Evolutionary conservation across 805 yeast species (phyloP).

Genomic region (Nakazawaea siamensis): DNA sequence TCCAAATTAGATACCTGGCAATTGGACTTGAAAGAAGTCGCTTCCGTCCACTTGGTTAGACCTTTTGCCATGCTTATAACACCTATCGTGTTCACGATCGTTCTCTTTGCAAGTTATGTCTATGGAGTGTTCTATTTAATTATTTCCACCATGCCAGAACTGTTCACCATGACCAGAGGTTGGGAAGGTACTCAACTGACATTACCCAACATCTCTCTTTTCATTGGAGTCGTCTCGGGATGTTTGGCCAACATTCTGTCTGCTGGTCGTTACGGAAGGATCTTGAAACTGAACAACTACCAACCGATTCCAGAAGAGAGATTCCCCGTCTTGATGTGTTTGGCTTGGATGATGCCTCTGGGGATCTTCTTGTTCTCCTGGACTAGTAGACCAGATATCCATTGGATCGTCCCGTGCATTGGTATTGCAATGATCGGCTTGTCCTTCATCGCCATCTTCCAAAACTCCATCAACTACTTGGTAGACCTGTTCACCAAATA

Average conservation of each 20-base stretch:
- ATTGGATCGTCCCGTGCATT: conserved; percentile 75
- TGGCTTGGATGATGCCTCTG: conserved; percentile 61
- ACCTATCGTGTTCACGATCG: conserved; percentile 61
- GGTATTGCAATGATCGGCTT: conserved; percentile 59
- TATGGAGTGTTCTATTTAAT: conserved; percentile 73
- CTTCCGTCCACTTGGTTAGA: conserved; percentile 53
- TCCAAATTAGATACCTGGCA: conserved; percentile 67
- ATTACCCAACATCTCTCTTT: conserved; percentile 73
- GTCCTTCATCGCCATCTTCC: conserved; percentile 61
- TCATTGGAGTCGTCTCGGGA: conserved; percentile 60
- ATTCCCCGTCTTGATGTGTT: conserved; percentile 65
- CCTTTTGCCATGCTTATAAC: conserved; percentile 59
- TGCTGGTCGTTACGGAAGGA: conserved; percentile 45
- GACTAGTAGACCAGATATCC: conserved; percentile 68
- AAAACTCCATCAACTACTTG: conserved; percentile 63
- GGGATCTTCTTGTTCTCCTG: conserved; percentile 86
- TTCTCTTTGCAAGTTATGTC: conserved; percentile 68
- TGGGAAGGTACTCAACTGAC: conserved; percentile 59
- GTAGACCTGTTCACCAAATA: conserved; percentile 61
- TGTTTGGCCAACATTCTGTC: conserved; percentile 40
- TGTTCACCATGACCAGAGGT: conserved; percentile 54
- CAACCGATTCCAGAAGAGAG: conserved; percentile 73
- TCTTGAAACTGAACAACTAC: conserved; percentile 42
- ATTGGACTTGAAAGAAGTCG: conserved; percentile 49
- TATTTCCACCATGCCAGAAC: conserved; percentile 68